Evolutionary conservation across 768 basidiomycete species (phyloP).

Genomic region (Amanita inopinata): DNA sequence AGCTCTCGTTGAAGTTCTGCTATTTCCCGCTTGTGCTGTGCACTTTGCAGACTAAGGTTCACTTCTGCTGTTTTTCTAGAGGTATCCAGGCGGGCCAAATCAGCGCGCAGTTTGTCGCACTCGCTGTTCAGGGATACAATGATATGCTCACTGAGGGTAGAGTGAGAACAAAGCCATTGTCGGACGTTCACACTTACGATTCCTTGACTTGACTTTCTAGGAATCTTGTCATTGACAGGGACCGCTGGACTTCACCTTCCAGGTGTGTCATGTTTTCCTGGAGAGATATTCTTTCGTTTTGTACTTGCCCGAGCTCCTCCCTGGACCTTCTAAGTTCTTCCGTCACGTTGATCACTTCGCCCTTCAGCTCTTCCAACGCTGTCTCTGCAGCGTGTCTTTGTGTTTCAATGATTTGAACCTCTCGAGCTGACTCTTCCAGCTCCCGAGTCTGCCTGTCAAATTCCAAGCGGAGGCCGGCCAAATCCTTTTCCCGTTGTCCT

Average conservation of each 20-base stretch:
- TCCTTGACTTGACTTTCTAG: constrained; percentile 58
- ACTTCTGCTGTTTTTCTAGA: constrained; percentile 53
- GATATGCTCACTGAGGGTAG: constrained; percentile 34
- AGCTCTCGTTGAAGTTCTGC: constrained; percentile 50
- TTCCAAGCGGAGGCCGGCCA: constrained; percentile 24
- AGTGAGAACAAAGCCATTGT: constrained; percentile 6
- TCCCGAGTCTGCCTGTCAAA: constrained; percentile 26
- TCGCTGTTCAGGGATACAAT: constrained; percentile 29
- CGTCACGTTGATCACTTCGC: constrained; percentile 25
- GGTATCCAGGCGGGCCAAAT: constrained; percentile 46
- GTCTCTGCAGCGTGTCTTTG: constrained; percentile 23
- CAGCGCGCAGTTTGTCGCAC: constrained; percentile 30
- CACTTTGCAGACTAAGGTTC: constrained; percentile 50
- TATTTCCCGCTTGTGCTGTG: constrained; percentile 60
- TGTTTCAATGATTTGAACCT: constrained; percentile 21
- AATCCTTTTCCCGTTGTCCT: constrained; percentile 23
- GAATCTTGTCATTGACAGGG: constrained; percentile 48
- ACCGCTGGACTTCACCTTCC: constrained; percentile 58
- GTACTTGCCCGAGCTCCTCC: constrained; percentile 23
- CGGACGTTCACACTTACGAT: constrained; percentile 26
- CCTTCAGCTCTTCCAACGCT: constrained; percentile 23
- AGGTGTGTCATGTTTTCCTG: constrained; percentile 49
- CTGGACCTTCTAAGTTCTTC: constrained; percentile 33
- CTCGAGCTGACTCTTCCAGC: constrained; percentile 28
- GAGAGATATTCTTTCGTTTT: constrained; percentile 41